A percentile compares a stretch with the other conserved stretches of the same genome.
Evolutionary conservation across 306 rosid species (phyloP).

Genomic region (Bauhinia variegata): DNA sequence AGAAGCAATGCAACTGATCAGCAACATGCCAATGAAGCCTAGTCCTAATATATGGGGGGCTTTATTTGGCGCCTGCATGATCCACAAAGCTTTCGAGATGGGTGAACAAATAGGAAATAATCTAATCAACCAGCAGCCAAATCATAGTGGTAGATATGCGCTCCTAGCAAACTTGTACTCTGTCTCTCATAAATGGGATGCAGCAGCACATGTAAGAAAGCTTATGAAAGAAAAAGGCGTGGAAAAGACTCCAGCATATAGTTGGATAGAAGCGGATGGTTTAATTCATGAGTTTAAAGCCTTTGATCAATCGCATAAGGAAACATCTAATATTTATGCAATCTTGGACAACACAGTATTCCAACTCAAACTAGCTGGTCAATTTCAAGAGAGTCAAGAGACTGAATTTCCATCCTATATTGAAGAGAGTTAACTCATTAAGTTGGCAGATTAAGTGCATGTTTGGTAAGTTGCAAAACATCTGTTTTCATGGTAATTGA

Average conservation of each 20-base stretch:
- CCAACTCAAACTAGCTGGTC: conserved; percentile 33
- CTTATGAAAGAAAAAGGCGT: conserved; percentile 44
- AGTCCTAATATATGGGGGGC: conserved; percentile 41
- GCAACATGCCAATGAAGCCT: conserved; percentile 53
- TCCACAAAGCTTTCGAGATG: conserved; percentile 43
- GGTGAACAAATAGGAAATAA: conserved; percentile 45
- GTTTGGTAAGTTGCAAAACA: too few relatives aligned
- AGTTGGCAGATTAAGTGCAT: neutral
- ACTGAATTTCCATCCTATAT: neutral
- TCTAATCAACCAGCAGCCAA: conserved; percentile 39
- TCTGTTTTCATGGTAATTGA: too few relatives aligned
- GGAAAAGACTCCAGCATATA: conserved; percentile 48
- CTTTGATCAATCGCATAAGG: conserved; percentile 40
- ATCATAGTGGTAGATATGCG: conserved; percentile 43
- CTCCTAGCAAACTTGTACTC: conserved; percentile 49
- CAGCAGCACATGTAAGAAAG: conserved; percentile 48
- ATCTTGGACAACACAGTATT: conserved; percentile 30
- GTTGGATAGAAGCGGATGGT: conserved; percentile 51
- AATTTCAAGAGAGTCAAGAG: conserved; percentile 9
- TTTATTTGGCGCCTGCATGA: conserved; percentile 49
- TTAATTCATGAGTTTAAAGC: conserved; percentile 40
- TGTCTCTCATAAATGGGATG: conserved; percentile 50
- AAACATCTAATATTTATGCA: conserved; percentile 28
- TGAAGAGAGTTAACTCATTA: conserved; percentile 9
- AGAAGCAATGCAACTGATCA: conserved; percentile 47